A percentile compares a stretch with the other conserved stretches of the same genome.
Conservation (phyloP, 169 alveolate species). For the Eimeria necatrix region DNA sequence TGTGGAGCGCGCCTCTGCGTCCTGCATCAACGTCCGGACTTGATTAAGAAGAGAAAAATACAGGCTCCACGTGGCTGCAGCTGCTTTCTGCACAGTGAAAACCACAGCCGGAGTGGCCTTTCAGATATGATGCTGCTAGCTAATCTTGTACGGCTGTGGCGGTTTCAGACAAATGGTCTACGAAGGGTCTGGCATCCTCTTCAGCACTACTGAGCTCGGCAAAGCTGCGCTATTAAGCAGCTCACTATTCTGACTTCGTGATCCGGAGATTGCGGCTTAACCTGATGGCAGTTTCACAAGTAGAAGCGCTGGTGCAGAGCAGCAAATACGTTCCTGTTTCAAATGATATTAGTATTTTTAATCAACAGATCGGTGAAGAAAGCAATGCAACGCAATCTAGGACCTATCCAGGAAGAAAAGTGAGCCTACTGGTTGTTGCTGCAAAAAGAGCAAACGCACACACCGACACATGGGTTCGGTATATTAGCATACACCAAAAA, state of each 20-base stretch:
- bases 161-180: not conserved
- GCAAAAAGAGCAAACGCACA: not conserved
- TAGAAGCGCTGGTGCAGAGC: not conserved
- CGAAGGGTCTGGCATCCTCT: not conserved
- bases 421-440: not conserved
- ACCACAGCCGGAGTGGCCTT: not conserved
- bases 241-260: slow-evolving; percentile 2
- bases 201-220: not conserved
- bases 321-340: not conserved
- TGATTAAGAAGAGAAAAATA: not conserved
- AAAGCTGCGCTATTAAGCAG: not conserved
- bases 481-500: not conserved
- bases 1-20: not conserved
- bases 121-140: not conserved
- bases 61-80: not conserved
- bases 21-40: not conserved
- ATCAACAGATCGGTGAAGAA: not conserved
- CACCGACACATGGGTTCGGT: not conserved
- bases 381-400: not conserved
- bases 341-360: not conserved
- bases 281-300: slow-evolving; percentile 14
- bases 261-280: not conserved
- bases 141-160: not conserved
- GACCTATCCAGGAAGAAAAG: not conserved
- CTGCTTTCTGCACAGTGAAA: not conserved